Conservation (phyloP, 2,329 filamentous ascomycete genomes). For the Colletotrichum echinochloae region DNA sequence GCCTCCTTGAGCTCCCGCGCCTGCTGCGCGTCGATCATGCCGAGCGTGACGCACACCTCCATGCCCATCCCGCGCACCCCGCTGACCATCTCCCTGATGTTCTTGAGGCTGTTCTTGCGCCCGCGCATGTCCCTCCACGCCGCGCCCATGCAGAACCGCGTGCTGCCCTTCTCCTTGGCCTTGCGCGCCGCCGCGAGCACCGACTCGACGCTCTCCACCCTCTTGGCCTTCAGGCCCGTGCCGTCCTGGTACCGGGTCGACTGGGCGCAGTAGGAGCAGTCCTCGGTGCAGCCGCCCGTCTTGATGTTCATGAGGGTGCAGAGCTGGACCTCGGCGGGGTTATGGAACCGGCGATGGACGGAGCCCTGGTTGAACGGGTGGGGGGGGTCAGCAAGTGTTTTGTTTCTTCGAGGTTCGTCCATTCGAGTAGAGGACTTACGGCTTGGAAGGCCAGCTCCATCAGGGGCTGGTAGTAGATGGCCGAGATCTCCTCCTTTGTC, state of each 20-base stretch:
- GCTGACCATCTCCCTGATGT: slow-evolving; percentile 87
- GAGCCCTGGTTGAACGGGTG: slow-evolving; percentile 70
- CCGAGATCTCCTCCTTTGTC: slow-evolving; percentile 83
- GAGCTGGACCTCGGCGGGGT: slow-evolving; percentile 86
- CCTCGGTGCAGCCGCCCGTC: slow-evolving; percentile 90
- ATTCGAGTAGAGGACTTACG: slow-evolving; percentile 59
- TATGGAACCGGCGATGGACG: slow-evolving; percentile 87
- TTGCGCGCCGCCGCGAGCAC: slow-evolving; percentile 82
- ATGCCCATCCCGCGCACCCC: slow-evolving; percentile 85
- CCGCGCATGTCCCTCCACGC: slow-evolving; percentile 96
- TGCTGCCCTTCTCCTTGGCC: slow-evolving; percentile 86
- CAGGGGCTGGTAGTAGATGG: slow-evolving; percentile 84
- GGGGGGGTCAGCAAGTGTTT: slow-evolving; percentile 3
- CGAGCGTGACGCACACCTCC: slow-evolving; percentile 93
- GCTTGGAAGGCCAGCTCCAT: slow-evolving; percentile 82
- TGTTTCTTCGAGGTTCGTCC: too few species aligned
- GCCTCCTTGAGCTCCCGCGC: slow-evolving; percentile 85
- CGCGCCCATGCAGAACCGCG: slow-evolving; percentile 94
- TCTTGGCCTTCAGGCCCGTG: slow-evolving; percentile 82
- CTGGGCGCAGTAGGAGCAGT: slow-evolving; percentile 94
- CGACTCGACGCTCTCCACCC: slow-evolving; percentile 82
- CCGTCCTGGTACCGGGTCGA: slow-evolving; percentile 83
- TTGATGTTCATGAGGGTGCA: slow-evolving; percentile 98
- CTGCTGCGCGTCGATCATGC: slow-evolving; percentile 88
- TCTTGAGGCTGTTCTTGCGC: slow-evolving; percentile 83